Conservation (phyloP, 23 red algal genomes). For the Agarophyton chilense region DNA sequence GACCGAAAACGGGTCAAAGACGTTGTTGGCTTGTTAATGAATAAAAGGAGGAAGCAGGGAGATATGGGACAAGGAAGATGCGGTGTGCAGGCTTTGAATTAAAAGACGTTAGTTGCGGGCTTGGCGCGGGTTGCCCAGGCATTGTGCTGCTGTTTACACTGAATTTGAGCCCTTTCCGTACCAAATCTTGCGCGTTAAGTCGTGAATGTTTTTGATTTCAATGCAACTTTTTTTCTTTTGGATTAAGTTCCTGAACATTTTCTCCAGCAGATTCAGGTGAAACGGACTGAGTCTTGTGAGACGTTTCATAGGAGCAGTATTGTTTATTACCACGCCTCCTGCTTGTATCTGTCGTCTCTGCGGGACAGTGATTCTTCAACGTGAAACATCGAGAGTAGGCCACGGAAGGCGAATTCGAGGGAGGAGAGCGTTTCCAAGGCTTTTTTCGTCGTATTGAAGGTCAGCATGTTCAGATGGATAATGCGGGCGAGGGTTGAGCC, state of each 20-base stretch:
- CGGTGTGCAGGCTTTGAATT: neutral
- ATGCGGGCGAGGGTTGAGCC: neutral
- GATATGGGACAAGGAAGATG: neutral
- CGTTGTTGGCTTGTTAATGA: no score
- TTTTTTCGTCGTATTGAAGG: neutral
- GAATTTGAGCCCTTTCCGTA: neutral
- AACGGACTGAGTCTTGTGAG: no score
- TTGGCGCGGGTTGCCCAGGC: no score
- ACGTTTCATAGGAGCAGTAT: no score
- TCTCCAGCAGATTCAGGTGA: no score
- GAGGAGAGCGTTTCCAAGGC: neutral
- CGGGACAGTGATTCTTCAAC: no score
- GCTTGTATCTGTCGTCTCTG: no score
- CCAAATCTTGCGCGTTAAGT: neutral
- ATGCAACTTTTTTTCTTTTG: neutral
- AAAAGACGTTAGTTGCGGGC: neutral
- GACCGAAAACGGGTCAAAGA: no score
- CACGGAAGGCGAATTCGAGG: neutral
- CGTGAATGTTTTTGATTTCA: neutral
- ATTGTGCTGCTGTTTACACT: neutral
- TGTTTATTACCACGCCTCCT: no score
- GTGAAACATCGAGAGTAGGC: no score
- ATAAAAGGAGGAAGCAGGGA: no score
- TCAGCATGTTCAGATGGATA: neutral
- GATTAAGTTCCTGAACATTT: no score